A percentile compares a stretch with the other conserved stretches of the same genome.
Evolutionary conservation across 768 basidiomycete species (phyloP).

Genomic region (Guyanaporus albipodus): DNA sequence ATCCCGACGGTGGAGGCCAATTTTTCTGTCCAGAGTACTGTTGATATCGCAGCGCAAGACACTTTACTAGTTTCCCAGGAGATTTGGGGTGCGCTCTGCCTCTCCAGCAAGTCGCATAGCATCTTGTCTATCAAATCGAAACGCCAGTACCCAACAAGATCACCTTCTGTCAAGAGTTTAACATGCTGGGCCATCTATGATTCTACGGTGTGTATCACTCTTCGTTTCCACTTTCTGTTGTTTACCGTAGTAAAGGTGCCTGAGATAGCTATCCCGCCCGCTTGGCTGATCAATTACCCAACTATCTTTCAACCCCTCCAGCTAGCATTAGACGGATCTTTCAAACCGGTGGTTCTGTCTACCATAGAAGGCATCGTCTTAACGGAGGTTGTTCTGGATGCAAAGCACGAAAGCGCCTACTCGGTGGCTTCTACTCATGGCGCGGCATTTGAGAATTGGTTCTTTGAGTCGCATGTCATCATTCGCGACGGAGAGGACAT

Average conservation of each 20-base stretch:
- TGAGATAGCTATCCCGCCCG: slow-evolving; percentile 35
- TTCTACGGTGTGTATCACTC: slow-evolving; percentile 35
- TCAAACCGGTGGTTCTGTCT: slow-evolving; percentile 19
- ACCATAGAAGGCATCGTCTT: slow-evolving; percentile 34
- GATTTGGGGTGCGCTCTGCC: slow-evolving; percentile 31
- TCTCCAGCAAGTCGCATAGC: slow-evolving; percentile 8
- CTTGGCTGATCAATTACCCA: slow-evolving; percentile 37
- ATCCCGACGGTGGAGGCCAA: slow-evolving; percentile 20
- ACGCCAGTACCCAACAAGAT: slow-evolving; percentile 1
- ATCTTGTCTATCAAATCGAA: slow-evolving; percentile 26
- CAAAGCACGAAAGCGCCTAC: slow-evolving; percentile 49
- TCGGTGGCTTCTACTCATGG: slow-evolving; percentile 34
- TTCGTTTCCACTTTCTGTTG: neutral
- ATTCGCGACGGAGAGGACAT: slow-evolving; percentile 50
- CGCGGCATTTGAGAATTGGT: slow-evolving; percentile 40
- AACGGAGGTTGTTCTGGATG: slow-evolving; percentile 50
- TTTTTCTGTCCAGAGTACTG: slow-evolving; percentile 23
- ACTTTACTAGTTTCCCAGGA: slow-evolving; percentile 29
- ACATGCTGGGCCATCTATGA: slow-evolving; percentile 35
- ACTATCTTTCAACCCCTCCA: slow-evolving; percentile 34
- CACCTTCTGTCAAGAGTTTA: slow-evolving; percentile 12
- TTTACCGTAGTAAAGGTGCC: slow-evolving; percentile 32
- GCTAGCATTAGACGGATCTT: neutral
- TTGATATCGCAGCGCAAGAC: slow-evolving; percentile 15
- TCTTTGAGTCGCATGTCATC: slow-evolving; percentile 40